Conservation (phyloP, 345 rosid genomes). For the Citrus medica region DNA sequence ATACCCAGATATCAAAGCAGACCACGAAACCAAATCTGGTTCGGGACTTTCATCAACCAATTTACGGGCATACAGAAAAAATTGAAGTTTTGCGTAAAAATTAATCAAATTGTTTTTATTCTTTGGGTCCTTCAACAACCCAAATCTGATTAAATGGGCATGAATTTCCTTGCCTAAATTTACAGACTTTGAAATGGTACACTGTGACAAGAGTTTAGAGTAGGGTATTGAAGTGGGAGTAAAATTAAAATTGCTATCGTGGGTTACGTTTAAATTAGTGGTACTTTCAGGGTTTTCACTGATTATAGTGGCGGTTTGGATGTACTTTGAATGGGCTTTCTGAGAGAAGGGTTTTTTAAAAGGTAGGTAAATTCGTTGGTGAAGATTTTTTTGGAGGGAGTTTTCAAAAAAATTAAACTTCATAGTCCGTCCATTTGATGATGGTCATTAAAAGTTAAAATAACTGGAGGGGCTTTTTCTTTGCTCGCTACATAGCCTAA, state of each 20-base stretch:
- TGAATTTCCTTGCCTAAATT: constrained; percentile 38
- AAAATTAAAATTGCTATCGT: not conserved
- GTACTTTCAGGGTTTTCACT: constrained; percentile 9
- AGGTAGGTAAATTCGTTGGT: constrained; percentile 21
- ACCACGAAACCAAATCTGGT: constrained; percentile 58
- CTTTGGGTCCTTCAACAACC: constrained; percentile 28
- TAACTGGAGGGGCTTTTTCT: too few relatives aligned
- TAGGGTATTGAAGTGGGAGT: constrained; percentile 7
- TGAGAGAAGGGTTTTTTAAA: constrained; percentile 16
- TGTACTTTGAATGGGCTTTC: constrained; percentile 11
- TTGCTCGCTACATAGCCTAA: not conserved
- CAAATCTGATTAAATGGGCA: constrained; percentile 33
- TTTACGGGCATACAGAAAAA: constrained; percentile 40
- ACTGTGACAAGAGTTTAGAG: constrained; percentile 41
- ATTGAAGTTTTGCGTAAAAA: constrained; percentile 33
- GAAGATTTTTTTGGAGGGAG: constrained; percentile 25
- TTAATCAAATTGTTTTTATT: constrained; percentile 31
- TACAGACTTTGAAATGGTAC: constrained; percentile 38
- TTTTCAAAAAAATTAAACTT: constrained; percentile 9
- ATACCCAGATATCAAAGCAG: constrained; percentile 63
- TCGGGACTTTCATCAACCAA: constrained; percentile 57
- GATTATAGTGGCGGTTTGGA: constrained; percentile 8
- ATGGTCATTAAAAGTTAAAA: too few relatives aligned
- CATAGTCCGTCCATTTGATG: constrained; percentile 37
- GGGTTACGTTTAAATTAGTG: not conserved